Evolutionary conservation across 805 yeast species (phyloP).

Genomic region (Ogataea methanolica): DNA sequence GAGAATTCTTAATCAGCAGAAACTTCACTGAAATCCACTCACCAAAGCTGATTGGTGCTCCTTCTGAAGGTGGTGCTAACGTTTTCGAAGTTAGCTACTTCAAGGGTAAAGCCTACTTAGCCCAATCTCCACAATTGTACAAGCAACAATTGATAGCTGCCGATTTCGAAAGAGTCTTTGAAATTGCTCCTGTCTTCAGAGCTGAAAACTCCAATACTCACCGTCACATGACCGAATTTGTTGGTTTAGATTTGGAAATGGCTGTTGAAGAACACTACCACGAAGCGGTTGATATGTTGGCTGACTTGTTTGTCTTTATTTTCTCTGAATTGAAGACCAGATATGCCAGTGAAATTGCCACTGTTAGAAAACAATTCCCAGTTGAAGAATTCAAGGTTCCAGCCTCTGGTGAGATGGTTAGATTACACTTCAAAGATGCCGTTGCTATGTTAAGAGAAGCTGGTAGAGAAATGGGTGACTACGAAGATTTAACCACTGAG

Average conservation of each 20-base stretch:
- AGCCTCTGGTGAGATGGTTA: conserved; percentile 88
- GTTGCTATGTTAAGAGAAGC: conserved; percentile 77
- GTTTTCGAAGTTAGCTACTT: conserved; percentile 93
- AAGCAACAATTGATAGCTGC: conserved; percentile 98
- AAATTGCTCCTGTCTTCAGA: conserved; percentile 96
- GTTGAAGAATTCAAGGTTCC: conserved; percentile 97
- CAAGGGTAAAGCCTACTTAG: conserved; percentile 87
- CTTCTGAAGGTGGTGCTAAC: conserved; percentile 97
- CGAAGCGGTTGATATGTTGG: conserved; percentile 65
- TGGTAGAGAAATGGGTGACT: conserved; percentile 83
- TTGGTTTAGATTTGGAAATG: conserved; percentile 97
- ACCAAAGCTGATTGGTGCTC: conserved; percentile 91
- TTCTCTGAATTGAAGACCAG: conserved; percentile 79
- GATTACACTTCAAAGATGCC: conserved; percentile 87
- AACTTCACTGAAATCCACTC: conserved; percentile 91
- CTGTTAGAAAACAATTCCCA: conserved; percentile 92
- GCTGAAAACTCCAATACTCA: conserved; percentile 99
- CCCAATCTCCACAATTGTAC: conserved; percentile 97
- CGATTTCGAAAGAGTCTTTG: conserved; percentile 94
- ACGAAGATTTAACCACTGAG: conserved; percentile 88
- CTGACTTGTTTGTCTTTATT: conserved; percentile 74
- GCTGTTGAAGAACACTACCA: conserved; percentile 97
- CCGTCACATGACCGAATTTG: conserved; percentile 98
- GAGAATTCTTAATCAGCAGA: conserved; percentile 70
- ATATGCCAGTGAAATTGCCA: conserved; percentile 77